These are phyloP conservation scores for Schwanniomyces vanrijiae DNA, from an alignment of 805 yeast genomes.

Conservation along the genomic window DNA sequence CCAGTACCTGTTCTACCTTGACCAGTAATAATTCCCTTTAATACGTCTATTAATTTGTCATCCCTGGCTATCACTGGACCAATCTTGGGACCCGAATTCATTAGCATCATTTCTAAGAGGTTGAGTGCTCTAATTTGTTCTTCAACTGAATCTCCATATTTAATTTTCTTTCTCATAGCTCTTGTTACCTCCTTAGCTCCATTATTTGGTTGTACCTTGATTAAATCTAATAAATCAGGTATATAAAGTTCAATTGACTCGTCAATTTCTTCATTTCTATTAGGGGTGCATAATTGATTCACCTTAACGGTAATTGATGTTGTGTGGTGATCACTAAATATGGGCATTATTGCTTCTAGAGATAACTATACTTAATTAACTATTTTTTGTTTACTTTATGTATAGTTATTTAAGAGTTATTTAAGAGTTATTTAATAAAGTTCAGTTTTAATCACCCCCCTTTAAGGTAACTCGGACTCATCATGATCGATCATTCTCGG, in stretches of 20 bases:
- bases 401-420: no score
- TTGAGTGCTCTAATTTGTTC: slow-evolving; percentile 68
- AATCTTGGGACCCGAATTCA: slow-evolving; percentile 44
- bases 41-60: slow-evolving; percentile 61
- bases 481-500: background rate
- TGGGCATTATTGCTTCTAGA: slow-evolving; percentile 16
- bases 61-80: slow-evolving; percentile 60
- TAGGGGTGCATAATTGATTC: slow-evolving; percentile 49
- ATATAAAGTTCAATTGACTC: slow-evolving; percentile 45
- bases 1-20: slow-evolving; percentile 32
- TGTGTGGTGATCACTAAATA: slow-evolving; percentile 54
- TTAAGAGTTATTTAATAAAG: background rate
- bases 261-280: slow-evolving; percentile 37
- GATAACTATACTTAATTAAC: background rate
- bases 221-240: slow-evolving; percentile 57
- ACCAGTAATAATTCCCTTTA: slow-evolving; percentile 50
- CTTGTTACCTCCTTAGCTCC: slow-evolving; percentile 79
- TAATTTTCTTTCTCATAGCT: slow-evolving; percentile 82
- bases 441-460: background rate
- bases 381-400: background rate
- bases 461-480: background rate
- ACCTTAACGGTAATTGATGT: slow-evolving; percentile 69
- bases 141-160: slow-evolving; percentile 64
- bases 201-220: slow-evolving; percentile 31
- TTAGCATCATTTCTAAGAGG: slow-evolving; percentile 36